Conservation (phyloP, 139 green algal genomes). For the Bryopsis sp. region DNA sequence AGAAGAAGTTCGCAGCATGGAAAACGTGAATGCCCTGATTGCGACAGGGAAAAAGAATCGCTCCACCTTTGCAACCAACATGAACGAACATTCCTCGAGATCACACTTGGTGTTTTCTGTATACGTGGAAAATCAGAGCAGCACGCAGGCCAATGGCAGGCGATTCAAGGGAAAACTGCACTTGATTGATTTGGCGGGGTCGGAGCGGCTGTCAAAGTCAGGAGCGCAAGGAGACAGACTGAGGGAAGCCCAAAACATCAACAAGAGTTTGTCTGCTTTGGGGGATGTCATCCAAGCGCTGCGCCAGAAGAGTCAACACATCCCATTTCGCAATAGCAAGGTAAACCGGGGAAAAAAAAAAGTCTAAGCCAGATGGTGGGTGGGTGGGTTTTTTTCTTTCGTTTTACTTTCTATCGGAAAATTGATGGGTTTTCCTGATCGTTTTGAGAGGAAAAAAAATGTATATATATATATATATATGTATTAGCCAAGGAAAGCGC, state of each 20-base stretch:
- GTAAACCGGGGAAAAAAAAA: neutral
- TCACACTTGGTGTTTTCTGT: constrained; percentile 65
- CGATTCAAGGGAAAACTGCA: constrained; percentile 25
- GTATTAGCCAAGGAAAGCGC: too few relatives aligned
- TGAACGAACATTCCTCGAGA: constrained; percentile 64
- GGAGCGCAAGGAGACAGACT: constrained; percentile 43
- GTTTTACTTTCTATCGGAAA: neutral
- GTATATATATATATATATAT: too few relatives aligned
- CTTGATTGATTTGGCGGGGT: constrained; percentile 11
- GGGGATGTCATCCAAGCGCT: constrained; percentile 18
- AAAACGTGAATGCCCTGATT: constrained; percentile 34
- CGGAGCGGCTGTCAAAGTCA: constrained; percentile 13
- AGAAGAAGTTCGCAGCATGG: constrained; percentile 30
- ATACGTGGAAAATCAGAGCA: constrained; percentile 33
- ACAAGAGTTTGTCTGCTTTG: constrained; percentile 52
- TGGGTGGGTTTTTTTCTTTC: too few relatives aligned
- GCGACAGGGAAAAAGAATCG: constrained; percentile 41
- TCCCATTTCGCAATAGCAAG: constrained; percentile 55
- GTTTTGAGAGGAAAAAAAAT: neutral
- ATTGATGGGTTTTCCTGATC: neutral
- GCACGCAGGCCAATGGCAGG: too few relatives aligned
- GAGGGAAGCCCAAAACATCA: constrained; percentile 76
- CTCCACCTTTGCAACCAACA: constrained; percentile 56
- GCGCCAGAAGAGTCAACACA: constrained; percentile 22
- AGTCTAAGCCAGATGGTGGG: neutral